Conservation (phyloP, 768 basidiomycete genomes). For the Collybiopsis confluens region DNA sequence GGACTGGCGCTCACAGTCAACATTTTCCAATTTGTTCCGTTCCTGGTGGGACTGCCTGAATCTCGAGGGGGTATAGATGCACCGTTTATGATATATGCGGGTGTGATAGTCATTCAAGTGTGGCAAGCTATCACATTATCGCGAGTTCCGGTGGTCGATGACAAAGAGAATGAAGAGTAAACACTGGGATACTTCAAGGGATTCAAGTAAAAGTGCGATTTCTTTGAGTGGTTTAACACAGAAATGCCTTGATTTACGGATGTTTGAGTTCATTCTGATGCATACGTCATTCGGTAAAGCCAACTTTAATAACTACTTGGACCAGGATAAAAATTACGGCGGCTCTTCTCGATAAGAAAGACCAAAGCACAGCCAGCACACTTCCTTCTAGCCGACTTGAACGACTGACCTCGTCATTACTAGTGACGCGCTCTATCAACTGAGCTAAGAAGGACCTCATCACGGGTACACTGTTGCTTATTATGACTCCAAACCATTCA, state of each 20-base stretch:
- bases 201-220: no score
- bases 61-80: not conserved
- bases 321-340: no score
- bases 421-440: slow-evolving; percentile 54
- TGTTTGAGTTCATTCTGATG: no score
- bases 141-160: not conserved
- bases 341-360: no score
- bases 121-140: not conserved
- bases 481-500: no score
- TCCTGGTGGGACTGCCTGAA: not conserved
- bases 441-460: slow-evolving; percentile 48
- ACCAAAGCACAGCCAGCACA: no score
- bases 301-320: no score
- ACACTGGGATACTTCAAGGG: no score
- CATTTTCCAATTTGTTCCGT: not conserved
- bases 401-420: not conserved
- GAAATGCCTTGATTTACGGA: no score
- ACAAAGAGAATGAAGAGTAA: not conserved
- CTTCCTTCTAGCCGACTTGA: not conserved
- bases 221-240: no score
- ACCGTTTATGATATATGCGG: not conserved
- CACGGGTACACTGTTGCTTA: no score
- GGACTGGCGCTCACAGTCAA: not conserved
- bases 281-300: no score
- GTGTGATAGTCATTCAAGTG: not conserved